These are phyloP conservation scores for Pythium phragmitis DNA, from an alignment of 352 stramenopile species.

Conservation along the genomic window DNA sequence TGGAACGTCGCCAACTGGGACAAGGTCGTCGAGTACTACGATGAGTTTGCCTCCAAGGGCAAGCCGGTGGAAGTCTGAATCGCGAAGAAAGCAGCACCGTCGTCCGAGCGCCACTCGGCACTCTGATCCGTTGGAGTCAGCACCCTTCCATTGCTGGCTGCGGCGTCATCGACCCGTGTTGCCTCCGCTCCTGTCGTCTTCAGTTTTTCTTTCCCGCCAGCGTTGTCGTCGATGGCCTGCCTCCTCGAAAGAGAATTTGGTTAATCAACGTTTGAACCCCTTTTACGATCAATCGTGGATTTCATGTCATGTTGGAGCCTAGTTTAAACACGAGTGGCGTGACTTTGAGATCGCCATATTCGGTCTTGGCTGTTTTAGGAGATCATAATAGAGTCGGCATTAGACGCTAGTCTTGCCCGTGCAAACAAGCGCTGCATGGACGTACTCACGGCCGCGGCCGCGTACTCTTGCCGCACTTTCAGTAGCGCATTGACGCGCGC, in stretches of 20 bases:
- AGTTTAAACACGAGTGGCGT: slow-evolving; percentile 43
- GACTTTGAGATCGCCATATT: slow-evolving; percentile 32
- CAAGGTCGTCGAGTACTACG: slow-evolving; percentile 57
- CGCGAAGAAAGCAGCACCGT: slow-evolving; percentile 18
- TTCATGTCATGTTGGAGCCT: slow-evolving; percentile 10
- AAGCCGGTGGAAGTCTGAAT: slow-evolving; percentile 72
- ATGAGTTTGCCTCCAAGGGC: slow-evolving; percentile 50
- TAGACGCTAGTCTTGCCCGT: too few relatives aligned
- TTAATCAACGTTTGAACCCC: slow-evolving; percentile 11
- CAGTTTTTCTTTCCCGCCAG: background rate
- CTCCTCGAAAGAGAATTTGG: slow-evolving; percentile 8
- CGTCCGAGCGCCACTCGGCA: slow-evolving; percentile 14
- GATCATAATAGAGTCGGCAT: background rate
- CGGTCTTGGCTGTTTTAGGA: slow-evolving; percentile 27
- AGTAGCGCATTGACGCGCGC: slow-evolving; percentile 41
- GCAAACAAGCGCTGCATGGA: background rate
- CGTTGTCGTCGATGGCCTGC: background rate
- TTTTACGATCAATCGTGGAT: background rate
- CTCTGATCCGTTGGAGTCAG: slow-evolving; percentile 11
- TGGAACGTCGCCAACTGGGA: slow-evolving; percentile 92
- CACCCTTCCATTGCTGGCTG: background rate
- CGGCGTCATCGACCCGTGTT: background rate
- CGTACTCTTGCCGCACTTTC: slow-evolving; percentile 46
- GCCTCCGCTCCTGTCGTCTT: background rate
- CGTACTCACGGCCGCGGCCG: slow-evolving; percentile 53